Conservation (phyloP, 768 basidiomycete genomes). For the Tephrocybe sp. region DNA sequence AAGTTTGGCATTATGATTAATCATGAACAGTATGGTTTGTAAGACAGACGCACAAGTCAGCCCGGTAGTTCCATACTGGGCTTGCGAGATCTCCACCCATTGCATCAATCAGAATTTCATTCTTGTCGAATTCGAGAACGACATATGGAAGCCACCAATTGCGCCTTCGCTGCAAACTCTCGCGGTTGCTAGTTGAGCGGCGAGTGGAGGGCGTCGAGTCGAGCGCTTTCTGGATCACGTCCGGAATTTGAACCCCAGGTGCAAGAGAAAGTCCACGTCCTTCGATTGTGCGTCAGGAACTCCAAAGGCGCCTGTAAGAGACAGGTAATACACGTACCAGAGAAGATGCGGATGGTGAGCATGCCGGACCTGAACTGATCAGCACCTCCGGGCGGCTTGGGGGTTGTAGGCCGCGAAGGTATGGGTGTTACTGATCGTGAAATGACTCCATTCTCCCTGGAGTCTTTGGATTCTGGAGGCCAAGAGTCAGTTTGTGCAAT, state of each 20-base stretch:
- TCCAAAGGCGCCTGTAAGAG: not conserved
- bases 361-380: constrained; percentile 83
- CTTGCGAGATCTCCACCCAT: constrained; percentile 88
- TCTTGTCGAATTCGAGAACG: constrained; percentile 97
- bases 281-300: constrained; percentile 19
- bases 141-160: constrained; percentile 97
- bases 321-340: constrained; percentile 49
- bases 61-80: constrained; percentile 95
- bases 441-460: constrained; percentile 64
- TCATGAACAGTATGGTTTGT: not conserved
- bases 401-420: constrained; percentile 78
- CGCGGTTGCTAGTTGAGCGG: constrained; percentile 70
- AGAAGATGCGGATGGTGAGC: constrained; percentile 95
- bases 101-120: constrained; percentile 95
- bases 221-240: constrained; percentile 81
- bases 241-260: constrained; percentile 75
- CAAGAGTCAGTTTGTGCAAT: constrained; percentile 2
- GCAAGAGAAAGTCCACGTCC: constrained; percentile 83
- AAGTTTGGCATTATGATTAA: constrained; percentile 2
- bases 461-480: constrained; percentile 62
- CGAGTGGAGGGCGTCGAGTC: constrained; percentile 54
- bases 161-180: constrained; percentile 89
- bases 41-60: constrained; percentile 75
- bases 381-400: constrained; percentile 51
- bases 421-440: constrained; percentile 82